phyloP scores from a whole-genome alignment of 768 basidiomycete species.

The Fomitopsis pulvina region DNA sequence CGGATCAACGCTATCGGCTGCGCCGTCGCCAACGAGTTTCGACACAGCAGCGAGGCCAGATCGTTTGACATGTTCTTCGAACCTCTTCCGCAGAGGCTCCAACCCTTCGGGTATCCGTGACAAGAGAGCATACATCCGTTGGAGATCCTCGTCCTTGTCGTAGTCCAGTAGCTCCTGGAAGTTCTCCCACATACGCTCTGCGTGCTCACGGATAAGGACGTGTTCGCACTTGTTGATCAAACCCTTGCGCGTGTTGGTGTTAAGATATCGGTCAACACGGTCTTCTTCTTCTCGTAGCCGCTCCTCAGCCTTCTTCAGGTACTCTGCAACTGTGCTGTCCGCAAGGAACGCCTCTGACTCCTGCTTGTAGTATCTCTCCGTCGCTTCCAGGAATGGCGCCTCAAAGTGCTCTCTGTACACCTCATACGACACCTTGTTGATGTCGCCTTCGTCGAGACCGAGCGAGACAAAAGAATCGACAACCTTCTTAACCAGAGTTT shows the following conservation, averaged over 20 bases:
- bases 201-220: constrained; percentile 84
- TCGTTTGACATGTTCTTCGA: constrained; percentile 93
- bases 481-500: constrained; percentile 88
- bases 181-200: constrained; percentile 83
- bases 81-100: constrained; percentile 85
- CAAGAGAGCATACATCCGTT: constrained; percentile 91
- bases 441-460: constrained; percentile 87
- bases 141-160: constrained; percentile 92
- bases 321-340: constrained; percentile 87
- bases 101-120: constrained; percentile 86
- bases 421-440: constrained; percentile 88
- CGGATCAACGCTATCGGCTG: constrained; percentile 68
- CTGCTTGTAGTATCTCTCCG: constrained; percentile 85
- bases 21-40: constrained; percentile 53
- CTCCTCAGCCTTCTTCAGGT: constrained; percentile 91
- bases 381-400: constrained; percentile 78
- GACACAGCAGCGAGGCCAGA: constrained; percentile 79
- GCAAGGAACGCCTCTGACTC: constrained; percentile 90
- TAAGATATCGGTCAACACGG: constrained; percentile 89
- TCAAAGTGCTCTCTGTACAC: constrained; percentile 93
- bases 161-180: constrained; percentile 87
- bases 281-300: constrained; percentile 92
- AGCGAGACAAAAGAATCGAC: constrained; percentile 94
- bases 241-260: constrained; percentile 80
- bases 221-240: constrained; percentile 83